Evolutionary conservation across 139 green algal genomes (phyloP).

Genomic region (Yamagishiella unicocca): DNA sequence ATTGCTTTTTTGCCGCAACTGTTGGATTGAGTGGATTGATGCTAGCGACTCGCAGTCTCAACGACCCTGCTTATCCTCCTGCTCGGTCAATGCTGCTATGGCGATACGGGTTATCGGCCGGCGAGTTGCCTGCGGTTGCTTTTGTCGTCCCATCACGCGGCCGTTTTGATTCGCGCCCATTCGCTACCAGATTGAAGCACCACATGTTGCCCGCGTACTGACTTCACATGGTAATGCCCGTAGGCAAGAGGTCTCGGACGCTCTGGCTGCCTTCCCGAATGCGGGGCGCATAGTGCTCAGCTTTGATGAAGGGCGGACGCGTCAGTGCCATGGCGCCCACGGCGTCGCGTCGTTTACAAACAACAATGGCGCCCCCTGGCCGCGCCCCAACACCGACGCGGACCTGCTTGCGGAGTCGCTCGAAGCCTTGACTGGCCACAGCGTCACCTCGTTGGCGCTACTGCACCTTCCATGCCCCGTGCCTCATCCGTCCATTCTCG

Average conservation of each 20-base stretch:
- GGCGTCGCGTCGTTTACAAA: no score
- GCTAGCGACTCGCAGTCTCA: neutral
- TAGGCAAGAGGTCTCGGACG: neutral
- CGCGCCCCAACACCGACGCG: neutral
- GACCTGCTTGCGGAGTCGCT: neutral
- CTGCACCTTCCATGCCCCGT: neutral
- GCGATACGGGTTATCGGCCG: no score
- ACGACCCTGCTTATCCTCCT: no score
- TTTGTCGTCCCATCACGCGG: no score
- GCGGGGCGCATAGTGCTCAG: neutral
- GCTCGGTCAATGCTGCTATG: no score
- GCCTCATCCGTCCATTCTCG: neutral
- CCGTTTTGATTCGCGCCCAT: no score
- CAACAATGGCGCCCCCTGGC: neutral
- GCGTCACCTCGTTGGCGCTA: neutral
- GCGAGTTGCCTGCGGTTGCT: no score
- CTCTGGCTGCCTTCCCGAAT: constrained; percentile 5
- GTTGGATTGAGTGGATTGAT: neutral
- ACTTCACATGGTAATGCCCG: neutral
- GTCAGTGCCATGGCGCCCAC: neutral
- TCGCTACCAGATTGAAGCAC: neutral
- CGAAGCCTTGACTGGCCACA: neutral
- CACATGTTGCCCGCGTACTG: neutral
- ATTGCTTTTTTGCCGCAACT: neutral
- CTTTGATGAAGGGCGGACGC: neutral